Evolutionary conservation across 2,329 filamentous ascomycete genomes (phyloP), one percentile per base, ranked within the genome.

Genomic region (Rasamsonia emersonii): DNA sequence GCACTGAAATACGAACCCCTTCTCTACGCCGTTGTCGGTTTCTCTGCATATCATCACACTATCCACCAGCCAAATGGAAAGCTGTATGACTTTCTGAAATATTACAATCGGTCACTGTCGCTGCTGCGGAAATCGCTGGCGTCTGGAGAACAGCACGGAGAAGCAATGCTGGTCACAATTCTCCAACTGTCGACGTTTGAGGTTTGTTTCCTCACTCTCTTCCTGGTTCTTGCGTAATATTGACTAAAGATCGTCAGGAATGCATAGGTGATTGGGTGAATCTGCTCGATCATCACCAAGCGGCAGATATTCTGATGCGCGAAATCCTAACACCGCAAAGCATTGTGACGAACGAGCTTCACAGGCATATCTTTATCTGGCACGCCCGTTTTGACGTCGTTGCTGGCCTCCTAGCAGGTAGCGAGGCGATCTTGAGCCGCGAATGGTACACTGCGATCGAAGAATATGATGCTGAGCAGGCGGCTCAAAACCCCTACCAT

Each of bases 191-290:
- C 88, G 34, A 93, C 85, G 3, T 91, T 95, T 35, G 91, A 98
- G 74, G 86, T 93, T 68, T 50, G 65, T 42, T 11, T 18, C 28
- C 13, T 21, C 24, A 17, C 36, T 43, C 31, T 15, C 20, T 17
- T 20, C 37, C 9, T 31, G 28, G 14, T 21, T 26, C 14, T 30
- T 18, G 24, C 24, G 26, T 29, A 25, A 30, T 29, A 34, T 19
- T 32, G 37, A 38, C 49, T 14, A 52, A 32, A 17, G 20, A 29
- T 26, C 16, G 31, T 26, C 48, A 94, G 86, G 91, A 96, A 61
- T 93, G 86, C 48, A 70, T 96, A 27, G 91, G 91, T 9, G 91
- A 98, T 53, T 96, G 86, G 86, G 77, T 93, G 32, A 95, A 93
- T 48, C 68, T 96, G 10, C 80, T 91, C 59, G 84, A 86, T 14